These are phyloP conservation scores for Plantago lanceolata DNA, from an alignment of 305 asterid species.

Conservation along the genomic window DNA sequence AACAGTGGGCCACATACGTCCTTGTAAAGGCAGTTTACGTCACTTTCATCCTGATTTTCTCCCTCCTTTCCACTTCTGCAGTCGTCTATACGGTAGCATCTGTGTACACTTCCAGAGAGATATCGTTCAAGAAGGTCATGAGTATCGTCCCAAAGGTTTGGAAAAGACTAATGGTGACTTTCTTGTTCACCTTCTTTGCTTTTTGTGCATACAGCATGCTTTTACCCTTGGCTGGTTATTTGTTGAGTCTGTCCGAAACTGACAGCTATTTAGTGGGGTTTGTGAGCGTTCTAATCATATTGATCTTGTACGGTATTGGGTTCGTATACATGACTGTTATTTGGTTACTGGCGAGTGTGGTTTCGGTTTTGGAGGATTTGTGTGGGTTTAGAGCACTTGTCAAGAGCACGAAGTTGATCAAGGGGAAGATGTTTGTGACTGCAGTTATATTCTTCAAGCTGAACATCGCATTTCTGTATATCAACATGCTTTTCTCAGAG, in stretches of 20 bases:
- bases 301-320: neutral
- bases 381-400: neutral
- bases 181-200: constrained; percentile 26
- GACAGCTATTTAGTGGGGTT: neutral
- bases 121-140: constrained; percentile 18
- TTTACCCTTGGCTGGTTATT: neutral
- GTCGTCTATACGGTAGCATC: constrained; percentile 24
- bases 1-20: neutral
- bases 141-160: constrained; percentile 28
- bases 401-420: neutral
- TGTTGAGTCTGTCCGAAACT: neutral
- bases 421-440: neutral
- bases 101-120: constrained; percentile 16
- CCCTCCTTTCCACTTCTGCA: constrained; percentile 29
- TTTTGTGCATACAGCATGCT: constrained; percentile 23
- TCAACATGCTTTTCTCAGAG: neutral
- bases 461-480: neutral
- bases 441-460: neutral
- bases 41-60: constrained; percentile 27
- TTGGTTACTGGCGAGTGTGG: neutral
- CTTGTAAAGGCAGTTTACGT: constrained; percentile 21
- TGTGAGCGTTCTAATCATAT: neutral
- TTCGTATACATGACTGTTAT: neutral
- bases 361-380: neutral
- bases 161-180: constrained; percentile 31